Base-by-base conservation (phyloP, 768 basidiomycete species). In the Terana coerulea region DNA sequence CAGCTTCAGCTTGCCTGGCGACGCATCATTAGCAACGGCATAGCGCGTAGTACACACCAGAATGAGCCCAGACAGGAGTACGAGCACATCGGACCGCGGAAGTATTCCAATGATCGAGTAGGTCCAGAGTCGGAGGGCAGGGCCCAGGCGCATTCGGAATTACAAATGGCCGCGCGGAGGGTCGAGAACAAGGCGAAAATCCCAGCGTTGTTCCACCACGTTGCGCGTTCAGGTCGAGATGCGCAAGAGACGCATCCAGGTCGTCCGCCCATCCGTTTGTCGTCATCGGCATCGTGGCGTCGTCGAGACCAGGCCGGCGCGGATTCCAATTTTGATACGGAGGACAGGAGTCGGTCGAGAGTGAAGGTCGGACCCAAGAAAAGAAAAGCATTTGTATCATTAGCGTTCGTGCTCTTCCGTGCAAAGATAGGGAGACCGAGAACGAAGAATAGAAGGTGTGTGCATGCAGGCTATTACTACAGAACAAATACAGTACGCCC, bases 1-100 rank as follows among this genome's bases (percentile, higher is more conserved):
- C 36, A 63, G 59, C 59, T 69, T 68, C 54, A 65, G 57, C 54
- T 69, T 69, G 62, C 64, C 53, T 53, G 50, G n/a, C n/a, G n/a
- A n/a, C 29, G 5, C 24, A 36, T 33, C 14, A 12, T 36, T n/a
- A 35, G 33, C 11, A 35, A 35, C 33, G 33, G 33, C 17, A 10
- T 35, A 11, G n/a, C 22, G 39, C 21, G 39, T 15, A 11, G 39
- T n/a, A 15, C 39, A 40, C n/a, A 4, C n/a, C n/a, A 19, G 35
- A 5, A 19, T 17, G 40, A 8, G 5, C 7, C 25, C 10, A 10
- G 24, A 26, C 7, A 24, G 11, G 11, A 24, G 10, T 9, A 6
- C 17, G 42, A n/a, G 17, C 3, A n/a, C 11, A 33, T 29, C 46
- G 29, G 46, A 10, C 17, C 17, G 33, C 33, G 10, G 33, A 34